A percentile compares a stretch with the other conserved stretches of the same genome.
Conservation (phyloP, 768 basidiomycete species). For the Mycena pura region DNA sequence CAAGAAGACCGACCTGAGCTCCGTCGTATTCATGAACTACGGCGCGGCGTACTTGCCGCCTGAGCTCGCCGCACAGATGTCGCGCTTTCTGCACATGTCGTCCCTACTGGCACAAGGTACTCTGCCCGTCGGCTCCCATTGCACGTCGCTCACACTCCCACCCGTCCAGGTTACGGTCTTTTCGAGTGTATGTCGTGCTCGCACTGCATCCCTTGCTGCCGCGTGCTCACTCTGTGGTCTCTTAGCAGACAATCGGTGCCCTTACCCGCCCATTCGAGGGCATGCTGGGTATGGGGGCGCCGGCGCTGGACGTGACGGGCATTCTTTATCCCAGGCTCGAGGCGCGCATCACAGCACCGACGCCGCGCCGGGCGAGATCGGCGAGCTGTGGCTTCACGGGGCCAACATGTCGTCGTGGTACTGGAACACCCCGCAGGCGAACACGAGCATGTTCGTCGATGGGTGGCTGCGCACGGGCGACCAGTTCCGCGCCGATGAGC, state of each 20-base stretch:
- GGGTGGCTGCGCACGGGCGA: slow-evolving; percentile 85
- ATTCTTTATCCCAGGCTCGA: slow-evolving; percentile 69
- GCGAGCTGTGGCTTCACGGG: slow-evolving; percentile 69
- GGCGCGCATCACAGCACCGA: slow-evolving; percentile 65
- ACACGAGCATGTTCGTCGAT: slow-evolving; percentile 66
- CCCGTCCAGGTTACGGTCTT: slow-evolving; percentile 69
- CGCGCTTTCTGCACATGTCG: slow-evolving; percentile 42
- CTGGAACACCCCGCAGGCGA: slow-evolving; percentile 73
- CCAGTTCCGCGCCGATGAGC: slow-evolving; percentile 63
- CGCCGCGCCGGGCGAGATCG: slow-evolving; percentile 62
- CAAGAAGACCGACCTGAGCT: slow-evolving; percentile 59
- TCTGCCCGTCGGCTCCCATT: slow-evolving; percentile 13
- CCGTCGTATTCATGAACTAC: slow-evolving; percentile 48
- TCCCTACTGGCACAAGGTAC: slow-evolving; percentile 53
- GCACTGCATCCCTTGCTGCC: not conserved
- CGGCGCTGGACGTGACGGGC: slow-evolving; percentile 45
- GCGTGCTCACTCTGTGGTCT: too few relatives aligned
- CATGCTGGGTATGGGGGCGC: slow-evolving; percentile 37
- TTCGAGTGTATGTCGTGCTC: slow-evolving; percentile 60
- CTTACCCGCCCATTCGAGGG: slow-evolving; percentile 53
- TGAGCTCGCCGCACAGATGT: slow-evolving; percentile 52
- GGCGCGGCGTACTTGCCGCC: slow-evolving; percentile 77
- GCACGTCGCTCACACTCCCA: not conserved
- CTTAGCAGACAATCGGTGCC: slow-evolving; percentile 69
- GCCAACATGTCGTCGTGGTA: slow-evolving; percentile 69